Percentiles rank a stretch among this genome's conserved stretches.
These are phyloP conservation scores for Candolleomyces aberdarensis DNA, from an alignment of 768 basidiomycete species.

Conservation along the genomic window DNA sequence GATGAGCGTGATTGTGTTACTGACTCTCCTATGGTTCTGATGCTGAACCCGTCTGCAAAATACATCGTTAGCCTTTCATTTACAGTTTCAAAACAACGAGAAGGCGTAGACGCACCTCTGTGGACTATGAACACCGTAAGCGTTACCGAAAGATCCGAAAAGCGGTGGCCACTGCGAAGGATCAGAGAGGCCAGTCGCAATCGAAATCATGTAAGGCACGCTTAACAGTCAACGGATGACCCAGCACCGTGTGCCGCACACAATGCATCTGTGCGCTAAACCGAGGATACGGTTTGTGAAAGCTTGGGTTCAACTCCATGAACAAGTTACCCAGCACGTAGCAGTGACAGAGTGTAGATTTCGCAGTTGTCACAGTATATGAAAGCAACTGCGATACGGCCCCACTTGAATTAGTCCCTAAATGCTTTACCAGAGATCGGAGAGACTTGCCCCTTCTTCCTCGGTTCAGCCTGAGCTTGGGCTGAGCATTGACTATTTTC, in stretches of 20 bases:
- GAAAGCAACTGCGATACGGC: not conserved
- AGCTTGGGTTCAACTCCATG: not conserved
- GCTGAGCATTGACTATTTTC: constrained; percentile 31
- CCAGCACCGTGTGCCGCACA: not conserved
- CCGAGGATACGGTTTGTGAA: not conserved
- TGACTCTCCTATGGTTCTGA: constrained; percentile 32
- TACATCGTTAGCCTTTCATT: not conserved
- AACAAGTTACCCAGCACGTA: not conserved
- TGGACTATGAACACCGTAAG: not conserved
- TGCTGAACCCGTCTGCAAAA: constrained; percentile 26
- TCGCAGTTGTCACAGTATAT: not conserved
- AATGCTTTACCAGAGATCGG: no score
- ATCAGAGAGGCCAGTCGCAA: not conserved
- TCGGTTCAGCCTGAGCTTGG: no score
- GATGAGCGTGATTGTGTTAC: constrained; percentile 1
- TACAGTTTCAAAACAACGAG: no score
- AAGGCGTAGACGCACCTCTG: not conserved
- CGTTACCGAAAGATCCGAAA: not conserved
- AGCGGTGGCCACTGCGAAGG: not conserved
- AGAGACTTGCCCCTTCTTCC: not conserved
- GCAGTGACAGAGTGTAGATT: not conserved
- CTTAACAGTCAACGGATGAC: not conserved
- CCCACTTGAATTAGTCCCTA: no score
- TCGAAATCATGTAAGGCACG: not conserved
- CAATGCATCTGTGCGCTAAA: not conserved